Conservation (phyloP, 805 yeast genomes). For the Spathaspora gorwiae region DNA sequence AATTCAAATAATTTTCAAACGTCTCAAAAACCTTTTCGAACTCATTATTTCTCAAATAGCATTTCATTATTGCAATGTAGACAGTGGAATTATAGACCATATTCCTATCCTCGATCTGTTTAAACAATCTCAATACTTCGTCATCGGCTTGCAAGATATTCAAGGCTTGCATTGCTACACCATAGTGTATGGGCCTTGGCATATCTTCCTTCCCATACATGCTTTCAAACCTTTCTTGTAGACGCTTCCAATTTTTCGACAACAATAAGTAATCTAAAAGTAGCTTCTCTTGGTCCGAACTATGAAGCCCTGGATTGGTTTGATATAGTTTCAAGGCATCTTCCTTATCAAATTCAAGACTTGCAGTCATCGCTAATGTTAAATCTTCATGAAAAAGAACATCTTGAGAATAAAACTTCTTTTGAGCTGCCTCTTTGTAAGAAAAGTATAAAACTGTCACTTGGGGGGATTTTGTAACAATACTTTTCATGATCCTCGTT, state of each 20-base stretch:
- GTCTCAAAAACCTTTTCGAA: constrained; percentile 24
- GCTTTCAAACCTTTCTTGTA: constrained; percentile 55
- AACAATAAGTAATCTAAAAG: constrained; percentile 44
- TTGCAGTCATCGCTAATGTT: constrained; percentile 27
- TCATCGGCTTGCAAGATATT: constrained; percentile 45
- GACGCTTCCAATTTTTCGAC: constrained; percentile 46
- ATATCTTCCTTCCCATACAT: constrained; percentile 50
- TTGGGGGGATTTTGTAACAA: not conserved
- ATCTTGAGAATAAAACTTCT: not conserved
- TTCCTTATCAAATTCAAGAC: constrained; percentile 15
- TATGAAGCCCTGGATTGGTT: constrained; percentile 36
- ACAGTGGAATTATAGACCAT: constrained; percentile 15
- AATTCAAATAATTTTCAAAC: constrained; percentile 18
- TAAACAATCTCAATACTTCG: constrained; percentile 47
- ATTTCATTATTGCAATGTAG: constrained; percentile 21
- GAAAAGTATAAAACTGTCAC: constrained; percentile 2
- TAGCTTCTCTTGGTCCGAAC: constrained; percentile 45
- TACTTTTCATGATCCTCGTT: constrained; percentile 3
- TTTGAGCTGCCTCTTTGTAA: not conserved
- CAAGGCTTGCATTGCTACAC: constrained; percentile 56
- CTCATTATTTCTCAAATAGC: constrained; percentile 20
- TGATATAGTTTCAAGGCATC: constrained; percentile 27
- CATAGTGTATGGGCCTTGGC: constrained; percentile 54
- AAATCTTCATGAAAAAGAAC: constrained; percentile 18
- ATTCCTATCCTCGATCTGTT: constrained; percentile 41